Conservation (phyloP, 2,329 filamentous ascomycete genomes). For the Blastomyces parvus region DNA sequence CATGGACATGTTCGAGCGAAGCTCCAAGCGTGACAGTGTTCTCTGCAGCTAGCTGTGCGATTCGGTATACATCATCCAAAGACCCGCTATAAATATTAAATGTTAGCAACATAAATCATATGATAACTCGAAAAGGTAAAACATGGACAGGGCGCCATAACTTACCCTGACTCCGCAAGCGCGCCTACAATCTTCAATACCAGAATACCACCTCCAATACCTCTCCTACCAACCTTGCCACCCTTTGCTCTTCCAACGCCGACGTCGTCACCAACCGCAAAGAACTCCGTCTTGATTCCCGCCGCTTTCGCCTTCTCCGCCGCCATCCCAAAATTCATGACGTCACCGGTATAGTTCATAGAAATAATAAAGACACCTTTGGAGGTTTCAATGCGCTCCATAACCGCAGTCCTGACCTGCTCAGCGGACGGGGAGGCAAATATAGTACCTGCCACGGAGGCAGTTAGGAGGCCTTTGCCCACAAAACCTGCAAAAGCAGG, state of each 20-base stretch:
- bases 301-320: slow-evolving; percentile 82
- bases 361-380: slow-evolving; percentile 79
- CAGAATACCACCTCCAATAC: slow-evolving; percentile 82
- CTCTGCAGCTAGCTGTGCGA: slow-evolving; percentile 60
- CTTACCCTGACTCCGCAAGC: slow-evolving; percentile 60
- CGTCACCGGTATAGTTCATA: slow-evolving; percentile 89
- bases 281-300: slow-evolving; percentile 72
- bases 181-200: slow-evolving; percentile 88
- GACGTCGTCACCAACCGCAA: slow-evolving; percentile 85
- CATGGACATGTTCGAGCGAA: slow-evolving; percentile 83
- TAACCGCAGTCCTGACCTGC: slow-evolving; percentile 69
- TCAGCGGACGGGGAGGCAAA: slow-evolving; percentile 74
- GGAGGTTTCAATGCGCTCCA: slow-evolving; percentile 58
- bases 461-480: slow-evolving; percentile 67
- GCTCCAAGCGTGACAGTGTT: slow-evolving; percentile 81
- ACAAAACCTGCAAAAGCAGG: slow-evolving; percentile 82
- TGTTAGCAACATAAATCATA: not conserved
- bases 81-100: slow-evolving; percentile 30
- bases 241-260: slow-evolving; percentile 72
- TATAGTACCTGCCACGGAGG: slow-evolving; percentile 76
- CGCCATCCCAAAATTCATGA: slow-evolving; percentile 87
- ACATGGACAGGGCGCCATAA: slow-evolving; percentile 4
- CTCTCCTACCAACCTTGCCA: slow-evolving; percentile 85
- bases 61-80: slow-evolving; percentile 60
- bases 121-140: not conserved